Base-by-base conservation (phyloP, 352 stramenopile species). In the Pythium pyrilobum region DNA sequence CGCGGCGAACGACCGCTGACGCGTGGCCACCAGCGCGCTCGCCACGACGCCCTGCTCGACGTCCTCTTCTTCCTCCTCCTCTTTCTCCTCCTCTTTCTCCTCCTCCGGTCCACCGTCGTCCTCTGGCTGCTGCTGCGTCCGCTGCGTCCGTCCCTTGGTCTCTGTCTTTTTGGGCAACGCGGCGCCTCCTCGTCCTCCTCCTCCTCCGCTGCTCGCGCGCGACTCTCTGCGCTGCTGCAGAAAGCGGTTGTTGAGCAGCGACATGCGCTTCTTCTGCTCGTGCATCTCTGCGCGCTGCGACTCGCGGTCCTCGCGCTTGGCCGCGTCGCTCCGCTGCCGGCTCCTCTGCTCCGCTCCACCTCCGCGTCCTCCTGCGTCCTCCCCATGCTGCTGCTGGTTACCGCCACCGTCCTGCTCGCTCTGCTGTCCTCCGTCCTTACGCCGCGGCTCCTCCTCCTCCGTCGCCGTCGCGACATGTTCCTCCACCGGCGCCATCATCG, bases 191-290 rank as follows among this genome's bases (percentile, higher is more conserved):
- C 28, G 7, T n/a, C n/a, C n/a, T n/a, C n/a, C n/a, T n/a, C n/a
- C n/a, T n/a, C 34, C 18, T 40, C 15, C 29, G 28, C 49, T 48
- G 13, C 18, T 33, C 28, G 38, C 38, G 20, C 38, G 37, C 6
- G 66, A 66, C 28, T 72, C 55, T 13, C 65, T 67, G 12, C 64
- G 69, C 31, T 33, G 18, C 33, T 33, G 18, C 33, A 87, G 48
- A 44, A 87, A 87, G 31, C 76, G 71, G 34, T 87, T 87, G 60
- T 77, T 79, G 28, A 57, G 50, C 7, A 71, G 50, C 9, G 64
- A 62, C 16, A 56, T 45, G 20, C 50, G 61, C 1, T 48, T 46
- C 31, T 61, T 61, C 20, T 60, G 31, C 15, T 70, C 20, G 2
- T 71, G 56, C 0, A 49, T 38, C 8, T 20, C 38, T 24, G 68